Conservation (phyloP, 176 grass and related monocot genomes). For the Pontederia paniculata region DNA sequence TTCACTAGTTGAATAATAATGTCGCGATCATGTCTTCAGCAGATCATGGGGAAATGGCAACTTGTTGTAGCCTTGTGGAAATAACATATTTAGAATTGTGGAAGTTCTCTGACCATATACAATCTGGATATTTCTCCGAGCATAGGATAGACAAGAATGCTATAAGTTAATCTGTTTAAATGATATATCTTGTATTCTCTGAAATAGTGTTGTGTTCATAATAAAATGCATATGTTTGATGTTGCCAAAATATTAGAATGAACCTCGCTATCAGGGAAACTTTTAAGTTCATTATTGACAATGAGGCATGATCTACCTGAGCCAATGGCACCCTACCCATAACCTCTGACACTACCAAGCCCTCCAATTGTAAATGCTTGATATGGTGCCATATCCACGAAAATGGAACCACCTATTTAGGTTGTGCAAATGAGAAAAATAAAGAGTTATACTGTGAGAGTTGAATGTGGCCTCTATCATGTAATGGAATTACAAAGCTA, state of each 20-base stretch:
- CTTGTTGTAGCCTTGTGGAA: no score
- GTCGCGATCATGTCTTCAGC: no score
- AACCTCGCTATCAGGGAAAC: constrained; percentile 68
- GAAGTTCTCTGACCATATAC: no score
- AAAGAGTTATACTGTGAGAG: constrained; percentile 14
- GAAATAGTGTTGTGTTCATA: constrained; percentile 6
- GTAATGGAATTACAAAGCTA: constrained; percentile 8
- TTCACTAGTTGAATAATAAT: no score
- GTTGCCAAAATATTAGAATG: neutral
- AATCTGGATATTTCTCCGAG: no score
- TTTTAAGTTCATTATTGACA: constrained; percentile 73
- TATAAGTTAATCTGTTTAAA: no score
- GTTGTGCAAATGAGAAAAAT: constrained; percentile 40
- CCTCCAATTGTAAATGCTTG: constrained; percentile 96
- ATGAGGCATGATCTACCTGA: constrained; percentile 81
- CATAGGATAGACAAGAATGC: no score
- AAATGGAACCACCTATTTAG: constrained; percentile 88
- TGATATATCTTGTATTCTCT: neutral
- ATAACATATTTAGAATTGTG: no score
- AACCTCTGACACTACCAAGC: constrained; percentile 84
- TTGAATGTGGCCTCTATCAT: constrained; percentile 3
- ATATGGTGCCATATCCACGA: constrained; percentile 95
- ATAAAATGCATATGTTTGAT: neutral
- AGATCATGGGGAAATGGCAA: no score
- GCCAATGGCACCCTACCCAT: constrained; percentile 83